A percentile compares a stretch with the other conserved stretches of the same genome.
phyloP scores from a whole-genome alignment of 176 grass and related monocot species.

The Ananas comosus region DNA sequence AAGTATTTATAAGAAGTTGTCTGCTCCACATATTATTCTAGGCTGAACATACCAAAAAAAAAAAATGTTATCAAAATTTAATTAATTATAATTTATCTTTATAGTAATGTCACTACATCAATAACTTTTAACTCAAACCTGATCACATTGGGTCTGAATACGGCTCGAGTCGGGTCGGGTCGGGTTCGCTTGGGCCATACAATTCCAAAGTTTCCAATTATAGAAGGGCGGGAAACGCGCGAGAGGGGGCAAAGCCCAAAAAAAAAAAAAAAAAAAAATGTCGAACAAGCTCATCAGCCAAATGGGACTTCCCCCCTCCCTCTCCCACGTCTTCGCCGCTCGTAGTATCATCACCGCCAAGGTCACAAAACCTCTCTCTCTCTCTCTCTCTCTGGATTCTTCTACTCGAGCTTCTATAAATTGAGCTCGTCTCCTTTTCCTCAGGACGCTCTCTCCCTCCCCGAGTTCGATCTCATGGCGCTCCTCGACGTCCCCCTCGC shows the following conservation, averaged over 20 bases:
- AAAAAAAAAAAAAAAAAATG: conserved; percentile 21
- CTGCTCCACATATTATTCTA: no score
- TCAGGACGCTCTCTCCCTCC: conserved; percentile 79
- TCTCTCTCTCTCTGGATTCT: not conserved
- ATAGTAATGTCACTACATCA: no score
- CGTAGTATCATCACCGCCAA: conserved; percentile 74
- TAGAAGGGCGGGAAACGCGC: no score
- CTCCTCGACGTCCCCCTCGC: conserved; percentile 50
- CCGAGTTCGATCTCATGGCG: conserved; percentile 74
- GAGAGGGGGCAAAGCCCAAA: not conserved
- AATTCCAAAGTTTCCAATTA: no score
- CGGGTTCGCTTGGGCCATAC: no score
- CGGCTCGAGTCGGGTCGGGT: no score
- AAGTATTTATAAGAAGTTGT: no score
- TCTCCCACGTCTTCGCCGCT: conserved; percentile 68
- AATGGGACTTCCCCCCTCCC: conserved; percentile 58
- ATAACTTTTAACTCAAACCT: no score
- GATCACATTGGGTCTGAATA: no score
- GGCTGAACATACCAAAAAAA: no score
- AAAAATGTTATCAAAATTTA: no score
- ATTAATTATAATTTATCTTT: no score
- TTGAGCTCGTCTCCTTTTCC: conserved; percentile 7
- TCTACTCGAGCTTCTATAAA: not conserved
- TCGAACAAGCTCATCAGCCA: conserved; percentile 71
- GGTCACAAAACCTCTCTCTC: conserved; percentile 14